phyloP scores from a whole-genome alignment of 2,329 filamentous ascomycete species.

The Nothophoma quercina region DNA sequence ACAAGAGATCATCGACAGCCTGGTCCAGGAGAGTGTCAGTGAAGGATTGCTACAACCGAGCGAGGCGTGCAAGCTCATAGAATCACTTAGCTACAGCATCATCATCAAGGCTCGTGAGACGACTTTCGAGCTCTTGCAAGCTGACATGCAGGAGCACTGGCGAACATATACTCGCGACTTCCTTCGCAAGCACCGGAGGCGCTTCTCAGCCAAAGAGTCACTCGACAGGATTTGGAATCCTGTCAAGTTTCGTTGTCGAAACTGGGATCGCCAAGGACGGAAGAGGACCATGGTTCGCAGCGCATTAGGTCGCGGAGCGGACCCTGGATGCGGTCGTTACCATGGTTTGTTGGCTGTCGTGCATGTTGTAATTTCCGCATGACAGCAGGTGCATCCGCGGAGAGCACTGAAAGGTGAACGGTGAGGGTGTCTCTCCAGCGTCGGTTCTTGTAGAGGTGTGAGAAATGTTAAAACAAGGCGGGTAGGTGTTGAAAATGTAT shows the following conservation, averaged over 20 bases:
- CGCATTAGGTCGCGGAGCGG: conserved; percentile 2
- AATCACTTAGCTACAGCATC: too few relatives aligned
- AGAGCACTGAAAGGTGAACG: not conserved
- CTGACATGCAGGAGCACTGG: too few relatives aligned
- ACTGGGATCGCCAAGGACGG: conserved; percentile 5
- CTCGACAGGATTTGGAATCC: not conserved
- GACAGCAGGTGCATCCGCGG: conserved; percentile 1
- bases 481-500: not conserved
- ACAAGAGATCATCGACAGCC: too few relatives aligned
- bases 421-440: not conserved
- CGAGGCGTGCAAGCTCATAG: too few relatives aligned
- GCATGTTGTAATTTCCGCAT: not conserved
- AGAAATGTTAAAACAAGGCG: not conserved
- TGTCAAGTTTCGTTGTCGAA: not conserved
- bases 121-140: too few relatives aligned
- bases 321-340: not conserved
- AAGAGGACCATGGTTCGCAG: conserved; percentile 1
- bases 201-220: too few relatives aligned
- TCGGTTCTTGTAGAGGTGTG: not conserved
- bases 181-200: too few relatives aligned
- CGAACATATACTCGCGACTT: too few relatives aligned
- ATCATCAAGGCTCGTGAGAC: too few relatives aligned
- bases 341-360: not conserved
- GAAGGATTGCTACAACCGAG: too few relatives aligned
- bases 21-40: too few relatives aligned